Percentiles rank a stretch among this genome's conserved stretches.
Conservation (phyloP, 2,329 filamentous ascomycete species). For the Magnaporthales sp. region DNA sequence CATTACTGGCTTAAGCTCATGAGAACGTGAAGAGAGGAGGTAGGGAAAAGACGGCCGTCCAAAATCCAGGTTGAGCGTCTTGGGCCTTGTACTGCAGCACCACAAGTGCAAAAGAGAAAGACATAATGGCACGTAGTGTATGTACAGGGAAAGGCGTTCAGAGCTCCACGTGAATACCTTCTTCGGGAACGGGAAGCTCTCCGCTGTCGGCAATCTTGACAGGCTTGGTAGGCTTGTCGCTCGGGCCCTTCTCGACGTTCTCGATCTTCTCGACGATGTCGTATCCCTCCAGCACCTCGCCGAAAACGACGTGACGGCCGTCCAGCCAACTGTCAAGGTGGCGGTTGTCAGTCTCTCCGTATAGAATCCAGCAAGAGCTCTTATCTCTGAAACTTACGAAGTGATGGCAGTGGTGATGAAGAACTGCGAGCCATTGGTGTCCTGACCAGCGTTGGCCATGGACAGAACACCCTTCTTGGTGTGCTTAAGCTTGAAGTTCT, state of each 20-base stretch:
- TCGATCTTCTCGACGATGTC: constrained; percentile 74
- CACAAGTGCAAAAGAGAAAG: not conserved
- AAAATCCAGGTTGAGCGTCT: not conserved
- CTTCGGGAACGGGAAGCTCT: constrained; percentile 71
- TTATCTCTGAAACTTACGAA: constrained; percentile 39
- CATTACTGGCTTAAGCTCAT: not conserved
- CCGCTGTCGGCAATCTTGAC: constrained; percentile 79
- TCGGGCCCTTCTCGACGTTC: constrained; percentile 53
- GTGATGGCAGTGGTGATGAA: constrained; percentile 83
- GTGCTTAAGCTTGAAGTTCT: constrained; percentile 96
- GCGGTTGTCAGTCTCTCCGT: not conserved
- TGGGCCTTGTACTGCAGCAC: not conserved
- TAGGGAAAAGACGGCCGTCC: not conserved
- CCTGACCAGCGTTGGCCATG: constrained; percentile 78
- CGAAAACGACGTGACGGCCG: constrained; percentile 78
- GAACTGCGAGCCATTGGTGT: constrained; percentile 86
- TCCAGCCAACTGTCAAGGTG: constrained; percentile 59
- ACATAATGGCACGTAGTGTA: constrained; percentile 10
- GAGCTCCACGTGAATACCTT: constrained; percentile 91
- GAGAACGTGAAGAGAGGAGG: not conserved
- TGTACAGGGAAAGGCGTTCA: constrained; percentile 39
- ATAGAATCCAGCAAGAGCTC: not conserved
- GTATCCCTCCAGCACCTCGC: constrained; percentile 80
- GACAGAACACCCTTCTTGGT: constrained; percentile 74
- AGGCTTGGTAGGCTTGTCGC: constrained; percentile 59